Base-by-base conservation (phyloP, 1,284 basidiomycete species). In the Omphalotus olearius region DNA sequence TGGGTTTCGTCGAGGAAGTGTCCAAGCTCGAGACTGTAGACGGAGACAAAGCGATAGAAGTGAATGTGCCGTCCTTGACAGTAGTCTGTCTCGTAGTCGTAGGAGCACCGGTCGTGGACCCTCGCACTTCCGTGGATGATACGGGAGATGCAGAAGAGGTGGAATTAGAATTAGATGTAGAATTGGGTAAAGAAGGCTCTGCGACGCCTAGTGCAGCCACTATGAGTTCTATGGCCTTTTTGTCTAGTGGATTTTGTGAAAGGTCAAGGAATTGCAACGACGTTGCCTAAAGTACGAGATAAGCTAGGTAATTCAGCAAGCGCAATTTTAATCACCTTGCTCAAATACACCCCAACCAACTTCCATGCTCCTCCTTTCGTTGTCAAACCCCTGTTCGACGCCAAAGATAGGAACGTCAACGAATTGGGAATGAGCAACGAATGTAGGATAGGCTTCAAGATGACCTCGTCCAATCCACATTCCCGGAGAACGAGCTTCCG, bases 391-490 rank as follows among this genome's bases (percentile, higher is more conserved):
- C 83, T 78, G 66, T 98, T 98, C 17, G 90, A 91, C 2, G 93
- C 88, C 17, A 99, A 72, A 7, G 90, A 93, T 18, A 98, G 75
- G 60, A 88, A 91, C 1, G 88, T 88, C 26, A 98, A 73, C 0
- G 85, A 83, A 17, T 83, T 82, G 16, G 90, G 89, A 44, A 98
- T 89, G 48, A 98, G 80, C 1, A 99, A 77, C 0, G 93, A 84
- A 64, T 98, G 95, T 0, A 98, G 73, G 16, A 98, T 84, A 0
- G 91, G 91, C 70, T 97, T 97, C 51, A 98, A 66, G 41, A 80
- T 83, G 52, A 80, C 76, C 48, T 96, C 91, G 54, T 90, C 85
- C 40, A 96, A 67, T 68, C 85, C 79, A 66, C 88, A 86, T 68
- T 92, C 85, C 51, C 89, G 83, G 53, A 95, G 78, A 0, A 88